A percentile compares a stretch with the other conserved stretches of the same genome.
These are phyloP conservation scores for Agaricus blazei DNA, from an alignment of 768 basidiomycete genomes.

Conservation along the genomic window DNA sequence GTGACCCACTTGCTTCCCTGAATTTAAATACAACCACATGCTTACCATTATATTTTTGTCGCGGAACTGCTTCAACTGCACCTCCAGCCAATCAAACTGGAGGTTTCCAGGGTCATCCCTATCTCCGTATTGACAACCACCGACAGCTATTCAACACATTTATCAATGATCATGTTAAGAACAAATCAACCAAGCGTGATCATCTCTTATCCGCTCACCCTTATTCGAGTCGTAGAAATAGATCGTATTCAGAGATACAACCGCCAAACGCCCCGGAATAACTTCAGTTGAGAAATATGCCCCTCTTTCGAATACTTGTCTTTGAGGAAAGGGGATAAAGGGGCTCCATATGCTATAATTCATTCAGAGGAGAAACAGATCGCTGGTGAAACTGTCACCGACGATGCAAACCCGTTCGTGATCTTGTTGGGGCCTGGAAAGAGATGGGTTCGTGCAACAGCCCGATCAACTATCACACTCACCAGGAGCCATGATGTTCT, in stretches of 20 bases:
- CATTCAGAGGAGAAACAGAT: constrained; percentile 10
- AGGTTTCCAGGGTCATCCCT: constrained; percentile 82
- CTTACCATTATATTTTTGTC: constrained; percentile 69
- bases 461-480: constrained; percentile 5
- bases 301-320: constrained; percentile 83
- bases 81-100: constrained; percentile 87
- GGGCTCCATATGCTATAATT: constrained; percentile 65
- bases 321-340: constrained; percentile 75
- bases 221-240: constrained; percentile 91
- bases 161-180: background rate
- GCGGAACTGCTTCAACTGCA: constrained; percentile 68
- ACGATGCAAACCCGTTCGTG: constrained; percentile 67
- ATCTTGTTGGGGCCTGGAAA: constrained; percentile 59
- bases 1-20: constrained; percentile 8
- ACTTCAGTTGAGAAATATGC: constrained; percentile 82
- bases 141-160: constrained; percentile 48
- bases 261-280: constrained; percentile 68
- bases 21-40: constrained; percentile 6
- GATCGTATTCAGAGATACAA: constrained; percentile 84
- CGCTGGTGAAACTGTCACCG: constrained; percentile 20
- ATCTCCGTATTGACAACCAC: constrained; percentile 62
- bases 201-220: constrained; percentile 33
- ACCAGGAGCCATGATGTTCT: constrained; percentile 69
- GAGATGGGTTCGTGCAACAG: background rate
- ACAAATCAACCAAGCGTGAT: constrained; percentile 11